phyloP scores from a whole-genome alignment of 176 grass and related monocot species.

The Aechmea fasciata region DNA sequence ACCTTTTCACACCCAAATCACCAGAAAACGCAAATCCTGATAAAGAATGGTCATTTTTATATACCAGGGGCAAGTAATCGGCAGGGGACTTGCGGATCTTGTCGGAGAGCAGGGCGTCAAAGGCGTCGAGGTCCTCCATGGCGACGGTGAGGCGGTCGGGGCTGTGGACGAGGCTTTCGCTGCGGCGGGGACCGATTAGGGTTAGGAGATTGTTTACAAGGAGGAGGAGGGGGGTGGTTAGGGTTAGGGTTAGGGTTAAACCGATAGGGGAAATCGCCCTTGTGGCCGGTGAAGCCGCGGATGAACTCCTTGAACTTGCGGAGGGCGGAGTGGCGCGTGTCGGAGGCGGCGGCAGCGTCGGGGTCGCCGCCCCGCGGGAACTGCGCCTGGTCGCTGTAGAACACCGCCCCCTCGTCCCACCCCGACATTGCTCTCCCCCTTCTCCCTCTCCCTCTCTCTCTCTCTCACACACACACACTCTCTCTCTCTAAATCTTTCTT shows the following conservation, averaged over 20 bases:
- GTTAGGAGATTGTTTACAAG: too few relatives aligned
- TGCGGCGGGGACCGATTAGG: conserved; percentile 15
- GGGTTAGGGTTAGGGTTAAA: conserved; percentile 1
- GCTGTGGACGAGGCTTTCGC: conserved; percentile 85
- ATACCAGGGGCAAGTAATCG: conserved; percentile 73
- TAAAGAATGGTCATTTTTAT: neutral
- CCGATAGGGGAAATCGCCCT: conserved; percentile 95
- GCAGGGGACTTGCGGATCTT: conserved; percentile 85
- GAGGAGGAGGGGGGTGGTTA: neutral
- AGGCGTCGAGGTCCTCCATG: conserved; percentile 85
- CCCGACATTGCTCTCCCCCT: conserved; percentile 51
- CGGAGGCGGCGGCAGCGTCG: conserved; percentile 36
- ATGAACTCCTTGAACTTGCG: conserved; percentile 99
- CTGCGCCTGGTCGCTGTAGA: conserved; percentile 98
- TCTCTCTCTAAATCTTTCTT: too few relatives aligned
- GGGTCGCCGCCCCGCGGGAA: conserved; percentile 73
- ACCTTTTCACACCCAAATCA: neutral
- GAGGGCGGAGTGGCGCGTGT: conserved; percentile 71
- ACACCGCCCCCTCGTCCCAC: conserved; percentile 97
- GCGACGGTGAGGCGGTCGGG: conserved; percentile 77
- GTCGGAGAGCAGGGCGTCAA: conserved; percentile 80
- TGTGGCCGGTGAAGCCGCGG: conserved; percentile 61
- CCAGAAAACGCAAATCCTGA: neutral
- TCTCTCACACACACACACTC: too few relatives aligned
- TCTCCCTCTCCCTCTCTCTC: neutral